Percentiles rank a stretch among this genome's conserved stretches.
phyloP scores from a whole-genome alignment of 1,284 basidiomycete species.

The Cutaneotrichosporon cyanovorans region DNA sequence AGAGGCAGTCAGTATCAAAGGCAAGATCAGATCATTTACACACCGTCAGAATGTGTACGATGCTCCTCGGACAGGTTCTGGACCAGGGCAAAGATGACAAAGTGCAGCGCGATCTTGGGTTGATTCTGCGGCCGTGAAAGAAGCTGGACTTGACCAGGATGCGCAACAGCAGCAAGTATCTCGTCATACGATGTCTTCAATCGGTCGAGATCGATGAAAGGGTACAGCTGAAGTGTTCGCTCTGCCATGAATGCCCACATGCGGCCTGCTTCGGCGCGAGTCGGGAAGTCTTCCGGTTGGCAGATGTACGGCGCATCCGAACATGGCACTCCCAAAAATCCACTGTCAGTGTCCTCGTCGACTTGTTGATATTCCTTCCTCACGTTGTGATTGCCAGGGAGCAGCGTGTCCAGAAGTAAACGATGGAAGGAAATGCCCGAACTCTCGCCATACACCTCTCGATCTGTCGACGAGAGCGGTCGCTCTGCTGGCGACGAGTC shows the following conservation, averaged over 20 bases:
- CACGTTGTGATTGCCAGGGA: conserved; percentile 7
- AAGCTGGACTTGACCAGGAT: background rate
- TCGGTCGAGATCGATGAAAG: conserved; percentile 6
- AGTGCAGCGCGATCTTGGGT: conserved; percentile 15
- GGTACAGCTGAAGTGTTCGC: conserved; percentile 14
- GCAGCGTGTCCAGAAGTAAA: conserved; percentile 15
- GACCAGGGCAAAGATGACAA: conserved; percentile 16
- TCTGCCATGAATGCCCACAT: conserved; percentile 11
- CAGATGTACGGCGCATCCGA: conserved; percentile 1
- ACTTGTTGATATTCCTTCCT: background rate
- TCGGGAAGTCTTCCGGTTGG: conserved; percentile 6
- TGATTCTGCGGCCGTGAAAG: conserved; percentile 5
- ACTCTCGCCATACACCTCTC: conserved; percentile 15
- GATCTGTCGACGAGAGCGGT: background rate
- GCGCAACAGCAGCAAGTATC: background rate
- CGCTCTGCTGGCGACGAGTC: background rate
- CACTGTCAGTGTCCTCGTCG: background rate
- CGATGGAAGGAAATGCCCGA: conserved; percentile 19
- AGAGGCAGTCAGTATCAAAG: background rate
- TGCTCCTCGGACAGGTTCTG: conserved; percentile 6
- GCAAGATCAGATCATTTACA: background rate
- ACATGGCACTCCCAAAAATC: conserved; percentile 4
- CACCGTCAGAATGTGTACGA: conserved; percentile 2
- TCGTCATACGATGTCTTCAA: conserved; percentile 3
- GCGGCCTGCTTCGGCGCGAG: conserved; percentile 2